Percentiles rank a stretch among this genome's conserved stretches.
Conservation (phyloP, 306 rosid species). For the Rosa lucieae region DNA sequence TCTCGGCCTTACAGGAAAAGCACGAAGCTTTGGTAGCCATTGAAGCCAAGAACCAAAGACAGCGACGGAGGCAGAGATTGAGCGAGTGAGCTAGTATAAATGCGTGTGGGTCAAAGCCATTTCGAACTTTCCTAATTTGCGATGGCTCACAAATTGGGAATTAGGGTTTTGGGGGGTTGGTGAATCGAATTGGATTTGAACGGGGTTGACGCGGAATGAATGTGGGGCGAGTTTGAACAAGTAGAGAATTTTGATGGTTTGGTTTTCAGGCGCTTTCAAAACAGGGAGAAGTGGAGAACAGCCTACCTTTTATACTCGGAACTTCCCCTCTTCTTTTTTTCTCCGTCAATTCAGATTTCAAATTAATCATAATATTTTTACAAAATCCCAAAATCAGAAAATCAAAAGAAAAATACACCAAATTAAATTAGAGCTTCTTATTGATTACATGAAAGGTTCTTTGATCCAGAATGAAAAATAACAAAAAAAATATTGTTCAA, state of each 20-base stretch:
- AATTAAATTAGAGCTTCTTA: too few species aligned
- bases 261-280: not conserved
- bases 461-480: too few species aligned
- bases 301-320: not conserved
- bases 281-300: too few species aligned
- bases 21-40: constrained; percentile 18
- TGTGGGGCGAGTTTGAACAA: not conserved
- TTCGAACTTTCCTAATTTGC: not conserved
- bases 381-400: too few species aligned
- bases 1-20: constrained; percentile 20
- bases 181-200: not conserved
- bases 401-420: too few species aligned
- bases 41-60: not conserved
- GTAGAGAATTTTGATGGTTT: too few species aligned
- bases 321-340: not conserved
- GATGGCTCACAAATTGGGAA: not conserved
- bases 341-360: not conserved
- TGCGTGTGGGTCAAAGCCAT: not conserved
- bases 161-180: not conserved
- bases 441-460: too few species aligned
- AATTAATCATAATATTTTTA: too few species aligned
- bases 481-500: too few species aligned
- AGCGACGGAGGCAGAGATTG: not conserved
- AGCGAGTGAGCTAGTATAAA: not conserved
- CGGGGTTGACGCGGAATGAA: not conserved